Conservation (phyloP, 345 rosid species). For the Cardamine resedifolia region DNA sequence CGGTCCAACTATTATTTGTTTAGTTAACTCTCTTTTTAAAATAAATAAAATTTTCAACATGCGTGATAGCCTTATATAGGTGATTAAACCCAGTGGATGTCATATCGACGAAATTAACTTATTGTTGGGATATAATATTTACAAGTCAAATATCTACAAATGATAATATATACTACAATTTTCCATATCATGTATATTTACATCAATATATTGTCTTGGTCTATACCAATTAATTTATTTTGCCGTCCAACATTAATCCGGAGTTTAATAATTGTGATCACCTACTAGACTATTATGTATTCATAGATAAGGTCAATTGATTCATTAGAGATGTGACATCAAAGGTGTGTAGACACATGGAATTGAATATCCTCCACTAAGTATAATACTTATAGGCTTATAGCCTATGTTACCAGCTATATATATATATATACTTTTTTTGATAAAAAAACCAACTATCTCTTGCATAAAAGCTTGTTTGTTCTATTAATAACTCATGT, state of each 20-base stretch:
- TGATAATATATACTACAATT: not conserved
- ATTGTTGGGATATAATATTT: not conserved
- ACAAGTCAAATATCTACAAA: not conserved
- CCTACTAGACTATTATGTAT: constrained; percentile 9
- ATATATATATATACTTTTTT: too few species aligned
- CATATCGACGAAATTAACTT: not conserved
- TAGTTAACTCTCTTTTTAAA: not conserved
- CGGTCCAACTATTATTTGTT: not conserved
- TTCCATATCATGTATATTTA: not conserved
- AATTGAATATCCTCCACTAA: constrained; percentile 18
- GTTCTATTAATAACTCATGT: not conserved
- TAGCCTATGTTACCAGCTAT: not conserved
- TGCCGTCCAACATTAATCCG: not conserved
- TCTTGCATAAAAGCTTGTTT: not conserved
- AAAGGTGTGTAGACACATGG: constrained; percentile 4
- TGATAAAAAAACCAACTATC: constrained; percentile 7
- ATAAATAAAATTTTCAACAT: not conserved
- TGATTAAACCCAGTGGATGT: not conserved
- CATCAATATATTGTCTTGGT: not conserved
- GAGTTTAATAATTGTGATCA: not conserved
- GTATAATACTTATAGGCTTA: not conserved
- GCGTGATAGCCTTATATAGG: not conserved
- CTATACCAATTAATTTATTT: not conserved
- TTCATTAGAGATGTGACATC: not conserved
- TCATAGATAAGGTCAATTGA: not conserved